A percentile compares a stretch with the other conserved stretches of the same genome.
Evolutionary conservation across 139 green algal species (phyloP).

Genomic region (Chlamydomonas asymmetrica): DNA sequence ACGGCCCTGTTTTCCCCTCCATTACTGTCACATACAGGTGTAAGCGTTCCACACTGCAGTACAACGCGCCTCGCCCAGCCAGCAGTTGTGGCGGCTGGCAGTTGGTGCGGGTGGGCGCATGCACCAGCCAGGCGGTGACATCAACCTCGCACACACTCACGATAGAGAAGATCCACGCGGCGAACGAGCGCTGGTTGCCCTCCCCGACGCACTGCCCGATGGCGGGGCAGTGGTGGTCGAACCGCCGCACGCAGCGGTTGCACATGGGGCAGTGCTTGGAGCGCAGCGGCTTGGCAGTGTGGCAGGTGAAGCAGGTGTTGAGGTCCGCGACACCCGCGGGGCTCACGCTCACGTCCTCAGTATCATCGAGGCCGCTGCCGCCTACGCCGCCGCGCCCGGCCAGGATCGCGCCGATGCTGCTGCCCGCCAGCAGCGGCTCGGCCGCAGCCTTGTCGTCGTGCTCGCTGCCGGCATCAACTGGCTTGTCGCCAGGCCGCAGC

Average conservation of each 20-base stretch:
- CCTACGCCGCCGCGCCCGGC: not conserved
- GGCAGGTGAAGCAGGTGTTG: constrained; percentile 39
- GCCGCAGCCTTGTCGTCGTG: not conserved
- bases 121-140: too few relatives aligned
- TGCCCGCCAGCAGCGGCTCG: not conserved
- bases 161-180: constrained; percentile 26
- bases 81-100: too few relatives aligned
- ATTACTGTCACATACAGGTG: too few relatives aligned
- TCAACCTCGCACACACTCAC: too few relatives aligned
- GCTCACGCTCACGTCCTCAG: not conserved
- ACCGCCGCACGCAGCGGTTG: constrained; percentile 72
- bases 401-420: not conserved
- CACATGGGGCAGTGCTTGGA: constrained; percentile 84
- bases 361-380: not conserved
- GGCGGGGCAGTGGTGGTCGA: constrained; percentile 88
- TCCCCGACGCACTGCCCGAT: constrained; percentile 73
- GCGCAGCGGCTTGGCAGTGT: constrained; percentile 53
- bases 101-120: too few relatives aligned
- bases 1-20: too few relatives aligned
- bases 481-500: not conserved
- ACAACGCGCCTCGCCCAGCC: too few relatives aligned
- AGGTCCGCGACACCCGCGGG: not conserved
- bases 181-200: constrained; percentile 55
- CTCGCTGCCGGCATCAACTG: not conserved
- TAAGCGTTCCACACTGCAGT: too few relatives aligned